A percentile compares a stretch with the other conserved stretches of the same genome.
These are phyloP conservation scores for Fermentozyma sake DNA, from an alignment of 1,139 yeast genomes.

Conservation along the genomic window DNA sequence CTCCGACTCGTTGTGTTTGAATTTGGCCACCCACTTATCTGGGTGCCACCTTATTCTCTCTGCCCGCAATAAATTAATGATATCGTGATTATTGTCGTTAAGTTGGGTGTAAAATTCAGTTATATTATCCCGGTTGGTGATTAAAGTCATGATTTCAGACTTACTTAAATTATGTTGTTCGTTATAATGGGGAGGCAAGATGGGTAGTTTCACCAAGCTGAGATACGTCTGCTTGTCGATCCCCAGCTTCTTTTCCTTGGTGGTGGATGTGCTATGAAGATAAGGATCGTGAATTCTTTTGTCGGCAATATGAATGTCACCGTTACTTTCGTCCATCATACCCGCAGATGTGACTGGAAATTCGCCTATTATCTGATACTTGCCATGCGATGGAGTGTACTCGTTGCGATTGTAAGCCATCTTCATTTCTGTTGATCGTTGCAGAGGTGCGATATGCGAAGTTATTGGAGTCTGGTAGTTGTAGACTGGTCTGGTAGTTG, in stretches of 20 bases:
- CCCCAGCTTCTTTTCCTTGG: not conserved
- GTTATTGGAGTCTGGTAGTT: constrained; percentile 21
- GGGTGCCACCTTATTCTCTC: constrained; percentile 72
- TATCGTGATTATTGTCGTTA: constrained; percentile 8
- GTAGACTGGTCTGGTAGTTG: constrained; percentile 12
- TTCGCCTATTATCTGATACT: constrained; percentile 32
- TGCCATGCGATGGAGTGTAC: constrained; percentile 7
- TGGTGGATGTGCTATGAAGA: constrained; percentile 4
- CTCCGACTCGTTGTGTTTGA: constrained; percentile 8
- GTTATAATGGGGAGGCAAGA: constrained; percentile 11
- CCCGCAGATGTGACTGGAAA: constrained; percentile 36
- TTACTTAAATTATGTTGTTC: constrained; percentile 8
- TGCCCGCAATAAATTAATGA: constrained; percentile 29
- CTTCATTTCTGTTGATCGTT: too few species aligned
- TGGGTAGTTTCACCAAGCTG: constrained; percentile 9
- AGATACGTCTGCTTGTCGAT: constrained; percentile 8
- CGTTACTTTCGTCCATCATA: constrained; percentile 31
- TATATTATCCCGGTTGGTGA: constrained; percentile 20
- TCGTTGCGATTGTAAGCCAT: constrained; percentile 14
- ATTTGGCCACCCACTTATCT: constrained; percentile 43
- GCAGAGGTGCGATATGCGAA: constrained; percentile 5
- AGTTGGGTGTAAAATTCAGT: constrained; percentile 25
- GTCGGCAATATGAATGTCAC: constrained; percentile 36
- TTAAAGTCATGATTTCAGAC: constrained; percentile 15
- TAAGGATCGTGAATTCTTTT: constrained; percentile 41